phyloP scores from a whole-genome alignment of 1,284 basidiomycete species.

The Limonomyces culmigenus region DNA sequence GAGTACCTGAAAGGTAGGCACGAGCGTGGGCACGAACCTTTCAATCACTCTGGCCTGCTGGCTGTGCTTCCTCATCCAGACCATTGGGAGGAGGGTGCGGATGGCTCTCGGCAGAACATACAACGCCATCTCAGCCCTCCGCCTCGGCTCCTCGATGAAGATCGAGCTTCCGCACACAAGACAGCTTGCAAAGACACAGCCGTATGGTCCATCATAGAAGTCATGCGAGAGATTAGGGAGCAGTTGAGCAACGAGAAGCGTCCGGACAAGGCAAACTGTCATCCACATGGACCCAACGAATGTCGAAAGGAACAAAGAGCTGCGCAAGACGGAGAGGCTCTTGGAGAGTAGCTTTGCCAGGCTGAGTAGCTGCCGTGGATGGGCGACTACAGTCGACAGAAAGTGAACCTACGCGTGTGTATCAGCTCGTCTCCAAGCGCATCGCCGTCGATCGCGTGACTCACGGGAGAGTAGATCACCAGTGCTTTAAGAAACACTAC shows the following conservation, averaged over 20 bases:
- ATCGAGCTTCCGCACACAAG: constrained; percentile 58
- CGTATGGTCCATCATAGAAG: constrained; percentile 59
- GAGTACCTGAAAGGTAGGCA: constrained; percentile 2
- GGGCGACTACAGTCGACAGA: constrained; percentile 41
- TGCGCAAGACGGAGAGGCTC: constrained; percentile 34
- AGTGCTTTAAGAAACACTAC: constrained; percentile 45
- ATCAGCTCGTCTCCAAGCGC: background rate
- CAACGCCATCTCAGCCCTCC: constrained; percentile 61
- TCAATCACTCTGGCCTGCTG: constrained; percentile 25
- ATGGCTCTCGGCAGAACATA: constrained; percentile 61
- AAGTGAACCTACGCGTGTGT: constrained; percentile 37
- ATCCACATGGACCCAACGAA: constrained; percentile 59
- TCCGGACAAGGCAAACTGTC: constrained; percentile 47
- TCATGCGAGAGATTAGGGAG: constrained; percentile 54
- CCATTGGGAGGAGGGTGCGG: constrained; percentile 36
- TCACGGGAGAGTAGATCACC: constrained; percentile 50
- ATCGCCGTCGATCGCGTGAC: constrained; percentile 10
- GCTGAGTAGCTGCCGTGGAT: constrained; percentile 32
- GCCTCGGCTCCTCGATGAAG: constrained; percentile 50
- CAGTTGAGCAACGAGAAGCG: constrained; percentile 39
- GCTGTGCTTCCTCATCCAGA: constrained; percentile 28
- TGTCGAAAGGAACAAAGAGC: constrained; percentile 51
- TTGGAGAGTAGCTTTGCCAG: constrained; percentile 21
- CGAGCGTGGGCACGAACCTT: constrained; percentile 23
- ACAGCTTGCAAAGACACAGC: constrained; percentile 48